Percentiles rank a stretch among this genome's conserved stretches.
phyloP scores from a whole-genome alignment of 1,284 basidiomycete species.

The Cutaneotrichosporon sp. region DNA sequence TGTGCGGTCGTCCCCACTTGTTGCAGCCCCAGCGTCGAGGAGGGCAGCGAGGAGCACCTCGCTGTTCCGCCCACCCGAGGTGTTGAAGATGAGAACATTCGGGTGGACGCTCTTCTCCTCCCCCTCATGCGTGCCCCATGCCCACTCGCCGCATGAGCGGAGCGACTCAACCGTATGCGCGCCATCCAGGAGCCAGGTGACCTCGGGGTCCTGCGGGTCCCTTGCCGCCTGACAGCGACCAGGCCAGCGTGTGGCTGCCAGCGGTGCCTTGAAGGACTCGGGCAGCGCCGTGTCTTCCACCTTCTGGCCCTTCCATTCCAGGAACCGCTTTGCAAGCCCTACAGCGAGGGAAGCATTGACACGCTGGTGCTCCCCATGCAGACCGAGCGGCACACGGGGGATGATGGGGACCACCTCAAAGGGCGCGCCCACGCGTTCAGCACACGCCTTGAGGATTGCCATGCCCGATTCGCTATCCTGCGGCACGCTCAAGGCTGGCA shows the following conservation, averaged over 20 bases:
- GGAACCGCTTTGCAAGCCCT: conserved; percentile 65
- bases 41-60: conserved; percentile 64
- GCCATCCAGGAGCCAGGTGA: conserved; percentile 89
- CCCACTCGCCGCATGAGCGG: conserved; percentile 78
- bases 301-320: conserved; percentile 50
- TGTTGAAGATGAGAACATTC: conserved; percentile 88
- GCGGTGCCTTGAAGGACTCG: conserved; percentile 57
- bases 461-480: conserved; percentile 65
- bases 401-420: conserved; percentile 37
- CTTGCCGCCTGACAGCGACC: conserved; percentile 75
- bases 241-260: conserved; percentile 79
- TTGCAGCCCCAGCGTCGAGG: conserved; percentile 33
- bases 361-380: conserved; percentile 82
- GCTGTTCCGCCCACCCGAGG: conserved; percentile 83
- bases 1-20: conserved; percentile 46
- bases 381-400: conserved; percentile 55
- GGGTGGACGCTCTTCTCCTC: conserved; percentile 4
- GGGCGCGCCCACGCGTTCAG: conserved; percentile 59
- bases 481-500: conserved; percentile 76
- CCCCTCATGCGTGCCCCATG: conserved; percentile 24
- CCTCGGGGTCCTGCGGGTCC: conserved; percentile 29
- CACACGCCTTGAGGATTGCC: conserved; percentile 62
- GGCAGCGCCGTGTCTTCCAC: conserved; percentile 51
- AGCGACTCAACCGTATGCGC: conserved; percentile 93
- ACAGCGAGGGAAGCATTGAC: conserved; percentile 88